Evolutionary conservation across 768 basidiomycete species (phyloP).

Genomic region (Lentinula boryana): DNA sequence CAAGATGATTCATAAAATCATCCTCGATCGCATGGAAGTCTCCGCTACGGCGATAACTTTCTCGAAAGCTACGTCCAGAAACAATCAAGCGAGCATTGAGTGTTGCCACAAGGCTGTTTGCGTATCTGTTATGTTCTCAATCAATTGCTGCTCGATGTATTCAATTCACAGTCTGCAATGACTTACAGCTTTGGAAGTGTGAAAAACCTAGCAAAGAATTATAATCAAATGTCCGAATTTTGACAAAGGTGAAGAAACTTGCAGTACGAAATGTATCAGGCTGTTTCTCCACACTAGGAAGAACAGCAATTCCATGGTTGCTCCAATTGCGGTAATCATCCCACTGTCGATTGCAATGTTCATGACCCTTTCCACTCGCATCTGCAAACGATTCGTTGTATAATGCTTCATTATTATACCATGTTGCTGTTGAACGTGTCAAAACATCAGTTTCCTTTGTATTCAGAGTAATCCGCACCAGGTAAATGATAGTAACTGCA

Average conservation of each 20-base stretch:
- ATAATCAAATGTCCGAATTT: background rate
- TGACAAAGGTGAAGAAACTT: background rate
- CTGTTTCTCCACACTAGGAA: constrained; percentile 12
- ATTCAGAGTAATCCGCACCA: constrained; percentile 12
- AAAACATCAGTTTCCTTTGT: background rate
- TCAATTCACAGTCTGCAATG: background rate
- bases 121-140: background rate
- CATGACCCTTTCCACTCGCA: constrained; percentile 7
- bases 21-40: background rate
- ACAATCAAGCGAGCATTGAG: constrained; percentile 3
- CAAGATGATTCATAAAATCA: background rate
- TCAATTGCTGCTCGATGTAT: background rate
- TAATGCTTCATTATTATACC: constrained; percentile 5
- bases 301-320: constrained; percentile 14
- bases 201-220: background rate
- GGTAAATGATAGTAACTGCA: constrained; percentile 17
- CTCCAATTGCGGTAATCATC: constrained; percentile 14
- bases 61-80: background rate
- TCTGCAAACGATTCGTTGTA: constrained; percentile 2
- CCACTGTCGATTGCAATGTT: constrained; percentile 18
- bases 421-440: background rate
- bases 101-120: constrained; percentile 7
- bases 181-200: constrained; percentile 6
- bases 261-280: constrained; percentile 16
- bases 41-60: background rate